Evolutionary conservation across 2,329 filamentous ascomycete genomes (phyloP).

Genomic region (Fusarium metavorans): DNA sequence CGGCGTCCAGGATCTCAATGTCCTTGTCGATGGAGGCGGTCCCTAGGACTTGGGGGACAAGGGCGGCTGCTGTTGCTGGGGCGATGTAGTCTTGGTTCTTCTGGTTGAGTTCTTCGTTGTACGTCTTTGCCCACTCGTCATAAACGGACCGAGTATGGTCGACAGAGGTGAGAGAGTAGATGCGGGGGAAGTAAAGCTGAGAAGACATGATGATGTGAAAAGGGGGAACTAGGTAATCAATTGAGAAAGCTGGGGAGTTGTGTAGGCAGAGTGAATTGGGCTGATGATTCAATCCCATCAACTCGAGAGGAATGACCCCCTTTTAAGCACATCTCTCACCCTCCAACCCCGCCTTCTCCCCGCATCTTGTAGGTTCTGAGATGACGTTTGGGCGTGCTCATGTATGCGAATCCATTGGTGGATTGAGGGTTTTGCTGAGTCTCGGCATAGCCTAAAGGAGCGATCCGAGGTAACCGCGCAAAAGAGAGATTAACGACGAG

Average conservation of each 20-base stretch:
- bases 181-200: conserved; percentile 41
- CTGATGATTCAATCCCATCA: conserved; percentile 18
- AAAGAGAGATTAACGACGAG: neutral
- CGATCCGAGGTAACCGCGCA: conserved; percentile 36
- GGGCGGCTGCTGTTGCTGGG: conserved; percentile 52
- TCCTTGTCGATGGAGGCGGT: conserved; percentile 36
- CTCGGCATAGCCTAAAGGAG: conserved; percentile 37
- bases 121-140: conserved; percentile 52
- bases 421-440: conserved; percentile 19
- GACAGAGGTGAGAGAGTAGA: conserved; percentile 44
- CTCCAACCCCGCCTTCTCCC: conserved; percentile 32
- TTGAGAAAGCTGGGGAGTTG: neutral
- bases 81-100: conserved; percentile 56
- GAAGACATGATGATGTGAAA: conserved; percentile 39
- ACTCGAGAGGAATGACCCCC: conserved; percentile 13
- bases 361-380: conserved; percentile 28
- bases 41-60: conserved; percentile 49
- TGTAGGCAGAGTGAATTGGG: conserved; percentile 6
- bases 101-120: conserved; percentile 51
- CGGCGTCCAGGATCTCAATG: conserved; percentile 61
- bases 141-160: conserved; percentile 48
- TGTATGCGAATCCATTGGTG: conserved; percentile 36
- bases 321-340: conserved; percentile 23
- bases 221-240: conserved; percentile 2
- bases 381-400: conserved; percentile 37